phyloP scores from a whole-genome alignment of 1,284 basidiomycete species.

The Agaricales sp. region DNA sequence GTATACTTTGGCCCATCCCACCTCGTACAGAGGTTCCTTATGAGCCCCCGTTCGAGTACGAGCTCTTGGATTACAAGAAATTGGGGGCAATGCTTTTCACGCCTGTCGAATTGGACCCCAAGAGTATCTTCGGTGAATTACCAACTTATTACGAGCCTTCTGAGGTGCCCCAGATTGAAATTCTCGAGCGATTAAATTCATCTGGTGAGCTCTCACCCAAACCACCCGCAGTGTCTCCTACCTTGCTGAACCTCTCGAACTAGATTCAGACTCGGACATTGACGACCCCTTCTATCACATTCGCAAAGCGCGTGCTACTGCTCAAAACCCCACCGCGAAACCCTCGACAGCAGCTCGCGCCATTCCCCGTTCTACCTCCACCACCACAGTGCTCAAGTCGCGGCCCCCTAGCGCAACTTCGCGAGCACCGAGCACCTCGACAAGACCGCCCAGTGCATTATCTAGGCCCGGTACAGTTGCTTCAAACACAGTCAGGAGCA shows the following conservation, averaged over 20 bases:
- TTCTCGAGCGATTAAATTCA: not conserved
- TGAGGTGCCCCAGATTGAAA: not conserved
- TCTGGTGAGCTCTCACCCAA: too few species aligned
- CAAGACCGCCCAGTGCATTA: not conserved
- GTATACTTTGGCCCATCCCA: conserved; percentile 3
- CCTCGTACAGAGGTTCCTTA: conserved; percentile 33
- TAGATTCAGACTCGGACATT: not conserved
- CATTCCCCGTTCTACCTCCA: not conserved
- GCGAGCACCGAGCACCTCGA: too few species aligned
- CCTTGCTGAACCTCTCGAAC: too few species aligned
- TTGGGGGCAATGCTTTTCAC: conserved; percentile 34
- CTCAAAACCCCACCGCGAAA: not conserved
- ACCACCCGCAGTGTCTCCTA: too few species aligned
- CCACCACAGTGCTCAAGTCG: too few species aligned
- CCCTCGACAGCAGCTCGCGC: not conserved
- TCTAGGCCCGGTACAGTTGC: not conserved
- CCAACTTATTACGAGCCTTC: not conserved
- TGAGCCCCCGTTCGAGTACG: conserved; percentile 41
- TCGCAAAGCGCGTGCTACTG: not conserved
- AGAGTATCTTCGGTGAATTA: not conserved
- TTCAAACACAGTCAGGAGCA: not conserved
- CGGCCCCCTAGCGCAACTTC: too few species aligned
- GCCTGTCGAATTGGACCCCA: not conserved
- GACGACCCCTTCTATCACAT: not conserved
- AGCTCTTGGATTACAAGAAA: conserved; percentile 45